These are phyloP conservation scores for Papiliotrema fonsecae DNA, from an alignment of 1,284 basidiomycete species.

Conservation along the genomic window DNA sequence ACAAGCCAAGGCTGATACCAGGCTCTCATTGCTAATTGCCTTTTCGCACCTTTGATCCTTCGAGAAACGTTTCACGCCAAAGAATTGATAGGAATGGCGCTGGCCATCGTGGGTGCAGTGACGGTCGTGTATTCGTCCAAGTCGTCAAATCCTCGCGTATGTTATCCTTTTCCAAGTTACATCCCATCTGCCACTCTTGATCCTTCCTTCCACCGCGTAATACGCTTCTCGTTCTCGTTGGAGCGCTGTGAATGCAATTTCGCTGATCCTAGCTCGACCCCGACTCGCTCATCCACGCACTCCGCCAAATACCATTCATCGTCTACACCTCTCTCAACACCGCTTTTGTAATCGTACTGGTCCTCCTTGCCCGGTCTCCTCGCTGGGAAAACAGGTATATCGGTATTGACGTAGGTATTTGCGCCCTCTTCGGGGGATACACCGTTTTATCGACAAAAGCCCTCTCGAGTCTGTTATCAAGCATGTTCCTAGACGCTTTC, in stretches of 20 bases:
- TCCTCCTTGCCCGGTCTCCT: constrained; percentile 57
- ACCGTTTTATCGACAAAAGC: constrained; percentile 94
- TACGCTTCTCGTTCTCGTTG: not conserved
- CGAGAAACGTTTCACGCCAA: constrained; percentile 52
- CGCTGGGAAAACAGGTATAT: constrained; percentile 64
- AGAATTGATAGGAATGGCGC: constrained; percentile 79
- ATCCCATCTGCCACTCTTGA: not conserved
- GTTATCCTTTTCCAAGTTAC: constrained; percentile 9
- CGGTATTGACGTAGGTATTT: constrained; percentile 72
- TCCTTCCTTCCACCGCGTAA: too few species aligned
- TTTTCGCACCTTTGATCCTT: constrained; percentile 84
- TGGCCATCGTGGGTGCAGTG: constrained; percentile 77
- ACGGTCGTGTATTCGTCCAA: constrained; percentile 84
- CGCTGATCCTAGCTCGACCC: constrained; percentile 53
- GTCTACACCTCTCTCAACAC: constrained; percentile 65
- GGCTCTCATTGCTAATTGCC: constrained; percentile 85
- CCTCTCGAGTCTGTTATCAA: constrained; percentile 74
- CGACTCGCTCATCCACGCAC: constrained; percentile 62
- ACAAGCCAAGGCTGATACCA: constrained; percentile 4
- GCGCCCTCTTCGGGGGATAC: constrained; percentile 67
- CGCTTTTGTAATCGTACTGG: constrained; percentile 56
- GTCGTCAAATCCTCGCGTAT: constrained; percentile 62
- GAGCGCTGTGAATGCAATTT: not conserved
- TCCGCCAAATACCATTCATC: constrained; percentile 66
- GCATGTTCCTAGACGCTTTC: constrained; percentile 69